These are phyloP conservation scores for Penicillium sp. DNA, from an alignment of 2,329 filamentous ascomycete genomes.

Conservation along the genomic window DNA sequence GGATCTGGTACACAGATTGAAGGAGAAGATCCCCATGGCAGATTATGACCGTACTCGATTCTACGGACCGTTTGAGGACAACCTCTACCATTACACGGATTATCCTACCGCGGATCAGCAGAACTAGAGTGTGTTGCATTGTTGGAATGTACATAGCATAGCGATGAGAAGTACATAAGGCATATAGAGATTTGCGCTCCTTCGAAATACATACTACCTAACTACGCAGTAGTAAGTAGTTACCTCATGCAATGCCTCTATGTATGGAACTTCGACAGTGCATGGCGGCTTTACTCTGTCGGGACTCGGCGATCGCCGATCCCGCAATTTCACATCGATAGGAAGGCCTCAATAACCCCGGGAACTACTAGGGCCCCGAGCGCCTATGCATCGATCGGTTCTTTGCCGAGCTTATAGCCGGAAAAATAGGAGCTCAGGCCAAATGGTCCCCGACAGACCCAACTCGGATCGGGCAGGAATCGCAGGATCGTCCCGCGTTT, in stretches of 20 bases:
- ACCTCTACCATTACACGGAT: constrained; percentile 31
- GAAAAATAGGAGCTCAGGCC: too few species aligned
- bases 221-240: too few species aligned
- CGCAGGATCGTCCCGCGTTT: not conserved
- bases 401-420: too few species aligned
- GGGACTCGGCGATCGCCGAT: too few species aligned
- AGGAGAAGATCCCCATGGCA: constrained; percentile 40
- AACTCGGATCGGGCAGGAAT: not conserved
- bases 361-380: too few species aligned
- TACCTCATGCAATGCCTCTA: too few species aligned
- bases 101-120: constrained; percentile 22
- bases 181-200: not conserved
- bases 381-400: not conserved
- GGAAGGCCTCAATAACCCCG: too few species aligned
- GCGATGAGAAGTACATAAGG: not conserved
- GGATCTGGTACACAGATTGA: constrained; percentile 47
- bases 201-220: not conserved
- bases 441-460: too few species aligned
- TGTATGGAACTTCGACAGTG: too few species aligned
- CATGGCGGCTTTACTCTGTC: not conserved
- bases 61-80: constrained; percentile 42
- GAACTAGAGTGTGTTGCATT: not conserved
- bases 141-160: not conserved
- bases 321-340: too few species aligned
- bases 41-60: constrained; percentile 47